These are phyloP conservation scores for Botryotinia convoluta DNA, from an alignment of 2,329 filamentous ascomycete genomes.

Conservation along the genomic window DNA sequence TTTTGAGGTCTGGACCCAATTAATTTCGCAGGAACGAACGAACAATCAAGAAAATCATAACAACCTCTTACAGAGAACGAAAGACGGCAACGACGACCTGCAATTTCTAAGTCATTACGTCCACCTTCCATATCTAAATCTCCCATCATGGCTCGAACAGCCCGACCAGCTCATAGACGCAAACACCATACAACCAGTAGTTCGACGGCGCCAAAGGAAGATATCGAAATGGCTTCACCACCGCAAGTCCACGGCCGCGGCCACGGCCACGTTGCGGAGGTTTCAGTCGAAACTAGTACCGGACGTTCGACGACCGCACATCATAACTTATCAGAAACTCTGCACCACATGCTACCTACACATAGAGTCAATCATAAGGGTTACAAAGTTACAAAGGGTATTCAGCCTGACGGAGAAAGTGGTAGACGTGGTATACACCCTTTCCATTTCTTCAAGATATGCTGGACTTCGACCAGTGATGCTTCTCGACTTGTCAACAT, in stretches of 20 bases:
- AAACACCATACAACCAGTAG: conserved; percentile 2
- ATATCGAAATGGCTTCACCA: conserved; percentile 20
- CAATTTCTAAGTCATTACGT: background rate
- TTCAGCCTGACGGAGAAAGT: conserved; percentile 60
- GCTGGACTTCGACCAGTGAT: conserved; percentile 60
- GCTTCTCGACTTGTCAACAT: conserved; percentile 65
- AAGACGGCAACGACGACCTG: background rate
- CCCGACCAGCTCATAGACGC: background rate
- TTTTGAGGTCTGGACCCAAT: background rate
- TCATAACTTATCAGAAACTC: conserved; percentile 14
- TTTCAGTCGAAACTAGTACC: conserved; percentile 16
- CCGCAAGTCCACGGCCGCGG: background rate
- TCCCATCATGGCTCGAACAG: conserved; percentile 3
- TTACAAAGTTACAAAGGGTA: conserved; percentile 38
- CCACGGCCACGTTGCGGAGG: conserved; percentile 10
- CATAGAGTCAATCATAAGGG: conserved; percentile 26
- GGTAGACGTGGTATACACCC: conserved; percentile 65
- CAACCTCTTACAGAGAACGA: background rate
- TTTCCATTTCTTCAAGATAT: conserved; percentile 60
- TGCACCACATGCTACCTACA: conserved; percentile 16
- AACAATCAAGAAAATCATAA: background rate
- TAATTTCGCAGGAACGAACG: conserved; percentile 11
- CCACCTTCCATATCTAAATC: background rate
- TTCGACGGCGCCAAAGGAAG: background rate
- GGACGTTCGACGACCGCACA: conserved; percentile 7